A percentile compares a stretch with the other conserved stretches of the same genome.
Conservation (phyloP, 2,329 filamentous ascomycete genomes). For the Cordyceps cicadae region DNA sequence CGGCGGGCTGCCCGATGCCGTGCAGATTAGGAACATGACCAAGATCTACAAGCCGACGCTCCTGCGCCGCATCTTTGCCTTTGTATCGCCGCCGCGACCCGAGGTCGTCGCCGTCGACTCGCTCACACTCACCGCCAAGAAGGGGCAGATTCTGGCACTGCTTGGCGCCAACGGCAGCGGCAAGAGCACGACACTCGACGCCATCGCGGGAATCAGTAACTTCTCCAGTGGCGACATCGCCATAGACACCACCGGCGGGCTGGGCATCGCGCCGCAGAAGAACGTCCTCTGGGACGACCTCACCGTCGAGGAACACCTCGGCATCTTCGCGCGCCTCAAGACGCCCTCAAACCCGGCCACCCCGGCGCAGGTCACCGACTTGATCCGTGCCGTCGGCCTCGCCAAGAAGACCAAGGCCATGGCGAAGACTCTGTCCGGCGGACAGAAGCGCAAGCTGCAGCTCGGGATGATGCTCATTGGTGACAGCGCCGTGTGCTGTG, state of each 20-base stretch:
- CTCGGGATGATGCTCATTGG: constrained; percentile 73
- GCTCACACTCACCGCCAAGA: constrained; percentile 57
- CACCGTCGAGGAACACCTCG: constrained; percentile 62
- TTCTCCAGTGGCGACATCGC: constrained; percentile 53
- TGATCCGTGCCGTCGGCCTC: constrained; percentile 58
- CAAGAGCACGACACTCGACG: constrained; percentile 55
- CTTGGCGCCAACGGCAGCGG: constrained; percentile 60
- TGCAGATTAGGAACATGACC: constrained; percentile 61
- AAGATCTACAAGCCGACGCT: constrained; percentile 64
- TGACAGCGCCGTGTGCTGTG: constrained; percentile 61
- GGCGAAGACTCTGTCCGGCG: constrained; percentile 60
- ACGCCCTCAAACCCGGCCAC: constrained; percentile 37
- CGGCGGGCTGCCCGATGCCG: constrained; percentile 36
- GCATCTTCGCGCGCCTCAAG: constrained; percentile 63
- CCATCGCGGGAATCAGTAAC: constrained; percentile 22
- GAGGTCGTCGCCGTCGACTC: constrained; percentile 66
- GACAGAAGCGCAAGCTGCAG: constrained; percentile 70
- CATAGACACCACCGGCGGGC: constrained; percentile 58
- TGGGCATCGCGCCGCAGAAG: constrained; percentile 67
- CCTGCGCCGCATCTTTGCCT: constrained; percentile 43
- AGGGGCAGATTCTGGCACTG: constrained; percentile 71
- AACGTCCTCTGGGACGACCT: constrained; percentile 70
- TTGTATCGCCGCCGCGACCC: constrained; percentile 41
- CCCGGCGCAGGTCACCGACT: constrained; percentile 32
- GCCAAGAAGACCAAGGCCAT: constrained; percentile 52